Evolutionary conservation across 1,139 yeast genomes (phyloP).

Genomic region (Candida sp.): DNA sequence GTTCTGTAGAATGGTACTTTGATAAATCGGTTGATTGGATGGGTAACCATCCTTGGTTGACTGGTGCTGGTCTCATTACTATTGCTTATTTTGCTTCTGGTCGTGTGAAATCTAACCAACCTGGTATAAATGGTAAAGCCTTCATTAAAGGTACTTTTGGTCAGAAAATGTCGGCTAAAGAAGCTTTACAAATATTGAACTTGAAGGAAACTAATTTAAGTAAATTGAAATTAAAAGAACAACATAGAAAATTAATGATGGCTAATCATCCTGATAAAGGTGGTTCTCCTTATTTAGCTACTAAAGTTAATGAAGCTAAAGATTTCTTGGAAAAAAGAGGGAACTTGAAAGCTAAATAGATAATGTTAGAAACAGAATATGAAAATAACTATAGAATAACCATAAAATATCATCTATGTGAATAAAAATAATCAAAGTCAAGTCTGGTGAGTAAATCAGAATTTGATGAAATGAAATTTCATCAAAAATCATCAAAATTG

Average conservation of each 20-base stretch:
- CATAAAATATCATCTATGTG: no score
- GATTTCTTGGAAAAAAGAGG: constrained; percentile 88
- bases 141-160: constrained; percentile 88
- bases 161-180: constrained; percentile 82
- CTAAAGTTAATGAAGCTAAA: constrained; percentile 96
- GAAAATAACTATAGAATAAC: no score
- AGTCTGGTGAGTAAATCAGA: no score
- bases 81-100: constrained; percentile 68
- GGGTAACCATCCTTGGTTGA: constrained; percentile 74
- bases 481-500: no score
- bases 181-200: constrained; percentile 86
- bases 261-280: constrained; percentile 98
- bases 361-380: no score
- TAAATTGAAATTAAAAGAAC: constrained; percentile 80
- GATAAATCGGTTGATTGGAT: constrained; percentile 61
- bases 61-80: constrained; percentile 69
- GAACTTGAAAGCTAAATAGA: constrained; percentile 43
- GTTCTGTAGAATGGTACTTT: constrained; percentile 64
- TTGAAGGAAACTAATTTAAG: constrained; percentile 76
- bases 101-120: constrained; percentile 62
- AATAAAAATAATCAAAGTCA: no score
- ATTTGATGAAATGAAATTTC: no score
- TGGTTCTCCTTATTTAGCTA: constrained; percentile 92
- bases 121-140: constrained; percentile 71
- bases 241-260: constrained; percentile 86